Evolutionary conservation across 2,329 filamentous ascomycete species (phyloP), one percentile per base, ranked within the genome.

Genomic region (Ilyonectria destructans): DNA sequence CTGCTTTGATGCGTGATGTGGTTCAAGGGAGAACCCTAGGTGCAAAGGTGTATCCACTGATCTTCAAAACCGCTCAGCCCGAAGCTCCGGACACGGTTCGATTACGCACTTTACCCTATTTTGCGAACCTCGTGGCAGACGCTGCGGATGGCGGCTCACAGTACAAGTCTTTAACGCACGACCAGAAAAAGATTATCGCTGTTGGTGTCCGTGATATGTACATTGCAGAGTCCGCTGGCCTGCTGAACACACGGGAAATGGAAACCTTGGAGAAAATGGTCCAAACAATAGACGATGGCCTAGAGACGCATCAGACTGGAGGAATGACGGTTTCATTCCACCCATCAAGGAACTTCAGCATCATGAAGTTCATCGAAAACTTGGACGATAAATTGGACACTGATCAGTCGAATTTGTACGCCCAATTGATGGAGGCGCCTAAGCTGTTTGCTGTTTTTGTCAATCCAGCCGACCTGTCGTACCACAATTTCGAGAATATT

Each of bases 401-500:
- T 6, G 43, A 23, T 2, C 13, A n/a, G 8, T 43, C 51, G 7
- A 5, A 15, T 13, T 31, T 60, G 3, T 65, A 49, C n/a, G 62
- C 62, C 12, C 62, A 65, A 26, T 23, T 56, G 2, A 56, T 65
- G 62, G 21, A 60, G 12, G 49, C 7, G 1, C 62, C 62, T 26
- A 65, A 21, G 8, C 15, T 65, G n/a, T 65, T 51, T n/a, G 57
- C 43, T 12, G 62, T 51, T 1, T 65, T 65, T 26, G 57, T 65
- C 49, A 55, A 56, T n/a, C 57, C 62, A 23, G 58, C 52, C 10
- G 57, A 60, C n/a, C 57, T 65, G 12, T 65, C 62, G 1, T 65
- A 60, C 15, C 62, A 65, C 51, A 65, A 65, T 17, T 65, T 65
- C 26, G 62, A 65, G 43, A 65, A 65, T 31, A 56, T 65, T 33